Percentiles rank a stretch among this genome's conserved stretches.
phyloP scores from a whole-genome alignment of 2,329 filamentous ascomycete genomes.

The Teratosphaeriaceae sp. region DNA sequence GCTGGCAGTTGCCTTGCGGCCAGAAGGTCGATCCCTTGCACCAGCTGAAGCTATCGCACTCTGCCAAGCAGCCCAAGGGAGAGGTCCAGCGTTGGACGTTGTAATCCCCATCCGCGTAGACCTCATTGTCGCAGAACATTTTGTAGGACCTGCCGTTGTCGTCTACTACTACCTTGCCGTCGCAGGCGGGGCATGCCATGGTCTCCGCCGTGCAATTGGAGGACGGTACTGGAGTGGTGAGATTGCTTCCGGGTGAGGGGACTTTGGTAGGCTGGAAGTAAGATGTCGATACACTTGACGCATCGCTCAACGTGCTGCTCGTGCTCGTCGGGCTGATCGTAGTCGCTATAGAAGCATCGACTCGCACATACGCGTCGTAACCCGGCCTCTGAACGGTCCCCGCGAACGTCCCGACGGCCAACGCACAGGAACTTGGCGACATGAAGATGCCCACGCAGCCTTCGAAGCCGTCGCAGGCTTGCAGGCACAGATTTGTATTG shows the following conservation, averaged over 20 bases:
- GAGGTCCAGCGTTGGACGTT: conserved; percentile 4
- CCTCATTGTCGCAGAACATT: conserved; percentile 9
- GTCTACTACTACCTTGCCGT: conserved; percentile 5
- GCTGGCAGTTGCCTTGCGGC: conserved; percentile 17
- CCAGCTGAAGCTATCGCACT: conserved; percentile 11
- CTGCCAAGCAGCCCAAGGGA: conserved; percentile 6
- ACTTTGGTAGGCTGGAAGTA: neutral
- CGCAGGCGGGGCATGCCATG: conserved; percentile 9
- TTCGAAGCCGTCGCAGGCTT: conserved; percentile 19
- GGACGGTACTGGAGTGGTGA: neutral
- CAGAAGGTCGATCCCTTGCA: conserved; percentile 20
- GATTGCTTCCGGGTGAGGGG: neutral
- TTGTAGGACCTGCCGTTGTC: conserved; percentile 5
- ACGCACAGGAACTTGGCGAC: neutral
- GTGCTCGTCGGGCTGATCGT: neutral
- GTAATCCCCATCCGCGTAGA: conserved; percentile 6
- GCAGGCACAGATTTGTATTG: conserved; percentile 14
- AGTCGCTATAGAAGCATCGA: neutral
- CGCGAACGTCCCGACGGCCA: neutral
- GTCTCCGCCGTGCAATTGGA: neutral
- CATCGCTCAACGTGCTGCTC: neutral
- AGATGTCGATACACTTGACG: neutral
- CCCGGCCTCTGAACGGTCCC: neutral
- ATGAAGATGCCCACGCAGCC: conserved; percentile 7
- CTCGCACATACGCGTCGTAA: conserved; percentile 1